Evolutionary conservation across 108 stramenopile genomes (phyloP), one percentile per base, ranked within the genome.

Genomic region (Epipyxis sp.): DNA sequence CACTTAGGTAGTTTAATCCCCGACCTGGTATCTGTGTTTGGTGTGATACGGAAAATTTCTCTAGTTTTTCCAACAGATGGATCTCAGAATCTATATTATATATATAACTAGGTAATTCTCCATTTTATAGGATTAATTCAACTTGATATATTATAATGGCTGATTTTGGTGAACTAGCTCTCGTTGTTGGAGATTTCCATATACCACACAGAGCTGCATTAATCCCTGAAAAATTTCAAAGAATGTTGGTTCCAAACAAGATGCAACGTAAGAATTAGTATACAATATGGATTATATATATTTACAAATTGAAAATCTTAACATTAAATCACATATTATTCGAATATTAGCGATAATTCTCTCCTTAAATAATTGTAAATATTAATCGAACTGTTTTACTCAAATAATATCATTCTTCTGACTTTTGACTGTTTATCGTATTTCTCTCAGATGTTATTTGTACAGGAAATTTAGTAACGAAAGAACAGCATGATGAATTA

Each of bases 201-300:
- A 91, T 97, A 42, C 96, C 96, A 39, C 88, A 94, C 40, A 84
- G 96, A 46, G 89, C 93, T 1, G 87, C 84, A 27, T 78, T 86
- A 13, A 96, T 99, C 25, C 98, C 95, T 0, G 94, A 94, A 40
- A 94, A 91, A 59, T 97, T 99, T 82, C 90, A 92, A 77, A 87
- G 87, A 59, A 96, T 98, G 96, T 89, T 97, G 1, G 92, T 99
- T 16, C 96, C 98, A 16, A 93, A 94, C 76, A 97, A 96, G 81
- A 97, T 97, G 95, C 71, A 74, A 32, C 71, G 50, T 74, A 25
- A 29, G 61, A 32, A 32, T 3, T 37, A 3, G 34, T 65, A 3
- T 20, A 20, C 25, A n/a, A n/a, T n/a, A n/a, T n/a, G n/a, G 54
- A 57, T 57, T 25, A 25, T 57, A 25, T 57, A n/a, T n/a, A n/a